These are phyloP conservation scores for Fraxinus nigra DNA, from an alignment of 305 asterid species.

Conservation along the genomic window DNA sequence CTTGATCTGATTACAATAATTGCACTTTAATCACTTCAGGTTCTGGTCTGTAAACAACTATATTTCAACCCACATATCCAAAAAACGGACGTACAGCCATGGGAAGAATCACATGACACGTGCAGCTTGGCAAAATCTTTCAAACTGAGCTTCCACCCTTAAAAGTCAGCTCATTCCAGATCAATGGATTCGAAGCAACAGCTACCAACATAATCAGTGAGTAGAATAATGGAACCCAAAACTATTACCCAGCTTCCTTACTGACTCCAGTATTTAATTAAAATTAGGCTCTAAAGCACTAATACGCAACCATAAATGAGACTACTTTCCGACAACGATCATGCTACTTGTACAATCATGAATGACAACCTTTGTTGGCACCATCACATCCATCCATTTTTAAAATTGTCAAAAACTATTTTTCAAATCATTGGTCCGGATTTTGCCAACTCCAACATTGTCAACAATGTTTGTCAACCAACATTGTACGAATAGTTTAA, in stretches of 20 bases:
- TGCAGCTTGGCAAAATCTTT: conserved; percentile 20
- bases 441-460: too few relatives aligned
- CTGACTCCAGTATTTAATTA: conserved; percentile 7
- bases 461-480: too few relatives aligned
- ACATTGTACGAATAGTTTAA: too few relatives aligned
- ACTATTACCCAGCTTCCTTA: conserved; percentile 11
- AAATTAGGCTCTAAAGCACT: conserved; percentile 12
- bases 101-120: conserved; percentile 1
- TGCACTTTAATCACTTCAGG: conserved; percentile 13
- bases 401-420: too few relatives aligned
- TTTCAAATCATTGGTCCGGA: too few relatives aligned
- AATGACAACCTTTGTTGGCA: too few relatives aligned
- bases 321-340: conserved; percentile 6
- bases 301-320: conserved; percentile 7
- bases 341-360: too few relatives aligned
- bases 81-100: conserved; percentile 13
- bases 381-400: too few relatives aligned
- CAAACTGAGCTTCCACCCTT: conserved; percentile 16
- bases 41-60: conserved; percentile 12
- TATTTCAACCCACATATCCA: conserved; percentile 21
- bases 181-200: conserved; percentile 8
- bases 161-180: conserved; percentile 8
- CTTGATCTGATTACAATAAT: conserved; percentile 21
- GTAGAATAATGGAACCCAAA: conserved; percentile 8
- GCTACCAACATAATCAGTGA: conserved; percentile 11